A percentile compares a stretch with the other conserved stretches of the same genome.
These are phyloP conservation scores for Calonectria pteridis DNA, from an alignment of 2,329 filamentous ascomycete genomes.

Conservation along the genomic window DNA sequence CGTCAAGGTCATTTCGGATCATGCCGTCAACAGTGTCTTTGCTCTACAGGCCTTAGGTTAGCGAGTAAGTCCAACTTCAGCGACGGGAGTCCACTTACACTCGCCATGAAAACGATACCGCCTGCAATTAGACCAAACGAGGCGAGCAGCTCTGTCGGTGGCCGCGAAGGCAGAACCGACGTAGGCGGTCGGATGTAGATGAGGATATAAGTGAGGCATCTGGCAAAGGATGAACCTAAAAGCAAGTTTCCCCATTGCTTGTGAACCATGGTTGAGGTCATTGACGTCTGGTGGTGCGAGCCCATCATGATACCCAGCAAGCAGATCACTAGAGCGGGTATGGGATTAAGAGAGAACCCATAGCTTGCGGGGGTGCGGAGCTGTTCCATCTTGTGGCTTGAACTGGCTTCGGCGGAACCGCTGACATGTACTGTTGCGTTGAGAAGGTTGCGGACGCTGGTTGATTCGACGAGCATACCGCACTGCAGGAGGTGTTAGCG, in stretches of 20 bases:
- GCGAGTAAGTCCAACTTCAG: background rate
- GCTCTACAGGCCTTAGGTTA: background rate
- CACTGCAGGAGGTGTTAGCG: conserved; percentile 57
- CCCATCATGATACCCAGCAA: conserved; percentile 94
- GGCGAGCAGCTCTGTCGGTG: conserved; percentile 20
- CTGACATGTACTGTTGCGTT: conserved; percentile 61
- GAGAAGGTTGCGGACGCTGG: conserved; percentile 75
- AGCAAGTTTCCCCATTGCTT: conserved; percentile 92
- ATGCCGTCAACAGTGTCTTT: conserved; percentile 18
- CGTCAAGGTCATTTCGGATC: conserved; percentile 13
- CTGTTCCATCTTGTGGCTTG: background rate
- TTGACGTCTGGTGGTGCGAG: conserved; percentile 84
- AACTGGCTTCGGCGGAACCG: background rate
- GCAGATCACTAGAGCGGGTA: conserved; percentile 87
- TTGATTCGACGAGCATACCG: conserved; percentile 88
- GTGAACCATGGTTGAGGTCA: conserved; percentile 91
- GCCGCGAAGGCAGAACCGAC: conserved; percentile 13
- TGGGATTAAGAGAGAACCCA: conserved; percentile 80
- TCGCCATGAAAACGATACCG: conserved; percentile 26
- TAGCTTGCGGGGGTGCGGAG: background rate
- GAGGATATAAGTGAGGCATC: conserved; percentile 82
- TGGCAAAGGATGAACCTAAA: conserved; percentile 81
- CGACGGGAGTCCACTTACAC: conserved; percentile 5
- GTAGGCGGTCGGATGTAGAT: conserved; percentile 78
- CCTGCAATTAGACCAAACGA: conserved; percentile 24